Evolutionary conservation across 208 protist species (phyloP), one percentile per base, ranked within the genome.

Genomic region (Acanthamoeba royreba): DNA sequence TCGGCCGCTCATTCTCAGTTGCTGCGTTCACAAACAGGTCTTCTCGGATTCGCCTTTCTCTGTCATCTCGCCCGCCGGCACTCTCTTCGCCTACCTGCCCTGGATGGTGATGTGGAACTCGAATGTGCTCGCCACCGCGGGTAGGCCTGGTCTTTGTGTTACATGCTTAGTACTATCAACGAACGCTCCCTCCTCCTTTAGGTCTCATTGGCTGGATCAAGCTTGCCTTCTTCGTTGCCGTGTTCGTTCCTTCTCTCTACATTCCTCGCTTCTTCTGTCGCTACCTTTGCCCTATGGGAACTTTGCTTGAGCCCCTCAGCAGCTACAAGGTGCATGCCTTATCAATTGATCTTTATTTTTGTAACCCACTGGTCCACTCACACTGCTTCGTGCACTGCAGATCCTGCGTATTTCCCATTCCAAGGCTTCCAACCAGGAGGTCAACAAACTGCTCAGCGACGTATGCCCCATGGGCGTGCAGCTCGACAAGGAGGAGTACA

Each of bases 231-330:
- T 74, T 58, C 38, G 77, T 86, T 8, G 55, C 90, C 40, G 40
- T 89, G 9, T 9, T 93, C 25, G 49, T 93, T n/a, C 81, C 90
- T 28, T 46, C 90, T 3, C 15, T 89, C 47, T 66, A 72, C 52
- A 72, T 90, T 35, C 90, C 90, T 9, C 47, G 90, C 22, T 93
- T 93, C 90, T 93, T 93, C 81, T 93, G 90, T 69, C 69, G 90
- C 47, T 93, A 93, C 53, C 31, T 86, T n/a, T 93, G 90, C 81
- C 90, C 90, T 19, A 46, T 93, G 49, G 90, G 90, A 13, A 85
- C 90, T 13, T 28, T 93, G 31, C 25, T 93, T 5, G 90, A 61
- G 25, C 69, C 81, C 58, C 25, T 89, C 43, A 93, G 55, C 53
- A 46, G n/a, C 42, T 93, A 93, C 58, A 77, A 85, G 63, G 47